Base-by-base conservation (phyloP, 176 grass and related monocot species). In the Lolium rigidum region DNA sequence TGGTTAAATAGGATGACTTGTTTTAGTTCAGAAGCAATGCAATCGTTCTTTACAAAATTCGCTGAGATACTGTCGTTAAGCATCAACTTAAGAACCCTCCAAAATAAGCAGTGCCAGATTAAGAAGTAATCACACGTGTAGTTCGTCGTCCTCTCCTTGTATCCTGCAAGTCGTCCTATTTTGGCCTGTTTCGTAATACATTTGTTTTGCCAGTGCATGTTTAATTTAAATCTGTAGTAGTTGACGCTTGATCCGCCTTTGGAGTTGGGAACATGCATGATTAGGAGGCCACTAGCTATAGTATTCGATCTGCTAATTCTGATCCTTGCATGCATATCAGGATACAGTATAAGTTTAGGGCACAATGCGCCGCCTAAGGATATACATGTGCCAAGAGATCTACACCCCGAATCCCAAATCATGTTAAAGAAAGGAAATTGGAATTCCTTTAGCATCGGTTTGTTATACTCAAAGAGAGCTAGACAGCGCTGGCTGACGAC, bases 61-160 rank as follows among this genome's bases (percentile, higher is more conserved):
- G 79, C 35, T 13, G 76, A 39, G 67, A 84, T 87, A 43, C 39
- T 83, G 65, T 87, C 67, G 56, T 56, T 25, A 13, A 64, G 46
- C 8, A 44, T 70, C 74, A 61, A 49, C 31, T 35, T 35, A 35
- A 35, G 31, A 35, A 35, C 31, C 31, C 31, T 35, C 31, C 31
- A 35, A 35, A 35, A 35, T 35, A 35, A 35, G 71, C 2, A 63
- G 64, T 43, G 46, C 67, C 56, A 31, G 8, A 58, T 87, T 57
- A 87, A 87, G 46, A 79, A 79, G 64, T 65, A 37, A 20, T 47
- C 31, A 86, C 31, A 86, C 64, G 65, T 90, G 84, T 28, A 26
- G 24, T 69, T 90, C 31, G 31, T 35, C 56, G 80, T 24, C 62
- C 59, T 61, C 0, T 73, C 0, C 43, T 41, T 81, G 46, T 43